Base-by-base conservation (phyloP, 495 filamentous ascomycete species). In the Penicillium chermesinum region DNA sequence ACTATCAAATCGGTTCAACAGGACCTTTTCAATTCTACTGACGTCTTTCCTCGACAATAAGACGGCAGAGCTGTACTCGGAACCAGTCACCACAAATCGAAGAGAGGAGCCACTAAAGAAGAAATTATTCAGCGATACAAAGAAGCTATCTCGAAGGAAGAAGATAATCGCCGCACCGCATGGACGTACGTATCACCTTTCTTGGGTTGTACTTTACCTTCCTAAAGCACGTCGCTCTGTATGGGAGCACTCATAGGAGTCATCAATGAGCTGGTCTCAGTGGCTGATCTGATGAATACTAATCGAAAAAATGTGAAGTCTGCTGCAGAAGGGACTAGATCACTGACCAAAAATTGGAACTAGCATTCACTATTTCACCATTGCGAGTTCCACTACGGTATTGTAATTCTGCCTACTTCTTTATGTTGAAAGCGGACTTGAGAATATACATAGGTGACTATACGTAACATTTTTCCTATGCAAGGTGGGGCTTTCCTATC, bases 11-110 rank as follows among this genome's bases (percentile, higher is more conserved):
- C 58, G 13, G 44, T 30, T 1, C 46, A 18, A n/a, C 58, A 57
- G 44, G 54, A 61, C 20, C 34, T 58, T 2, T 58, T 56, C 36
- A 51, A 63, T 30, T 61, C 49, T 18, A 61, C 54, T 2, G 61
- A 63, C 50, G 33, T 63, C 12, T 63, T 58, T 30, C 61, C 61
- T 9, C 32, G 45, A n/a, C 54, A 51, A 25, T 63, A 63, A 41
- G 61, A 63, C 21, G 61, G 61, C 0, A 44, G 61, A 37, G 61
- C 61, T 44, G 46, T 63, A 2, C 50, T 59, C 30, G 51, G 61
- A 1, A 27, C 54, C 2, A 61, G 46, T 32, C 61, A 53, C 22
- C 38, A 43, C 9, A 53, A 61, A 14, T 53, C 49, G 2, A 30
- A 48, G 18, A 10, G 21, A 1, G 61, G 61, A 13, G 38, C 42